Evolutionary conservation across 179 eudicot species (phyloP).

Genomic region (Dionaea muscipula): DNA sequence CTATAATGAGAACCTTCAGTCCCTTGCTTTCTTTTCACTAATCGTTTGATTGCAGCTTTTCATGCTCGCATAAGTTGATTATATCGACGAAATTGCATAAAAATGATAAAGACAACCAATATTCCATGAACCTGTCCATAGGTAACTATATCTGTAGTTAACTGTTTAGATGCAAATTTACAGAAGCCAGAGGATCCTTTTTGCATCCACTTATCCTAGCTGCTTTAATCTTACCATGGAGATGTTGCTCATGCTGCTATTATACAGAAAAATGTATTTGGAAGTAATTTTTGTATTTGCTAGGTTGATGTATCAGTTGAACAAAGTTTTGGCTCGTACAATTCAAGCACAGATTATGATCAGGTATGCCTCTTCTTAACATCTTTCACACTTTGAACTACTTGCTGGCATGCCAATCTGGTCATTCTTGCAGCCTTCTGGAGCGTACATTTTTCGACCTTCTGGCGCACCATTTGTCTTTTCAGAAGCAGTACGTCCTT

Average conservation of each 20-base stretch:
- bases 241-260: neutral
- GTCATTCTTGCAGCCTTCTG: conserved; percentile 41
- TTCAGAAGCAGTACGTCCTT: conserved; percentile 40
- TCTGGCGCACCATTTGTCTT: conserved; percentile 29
- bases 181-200: neutral
- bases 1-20: too few relatives aligned
- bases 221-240: neutral
- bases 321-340: conserved; percentile 58
- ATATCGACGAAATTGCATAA: too few relatives aligned
- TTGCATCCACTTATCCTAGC: neutral
- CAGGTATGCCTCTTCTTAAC: conserved; percentile 30
- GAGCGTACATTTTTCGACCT: conserved; percentile 80
- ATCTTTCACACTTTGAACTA: too few relatives aligned
- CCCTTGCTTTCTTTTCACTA: too few relatives aligned
- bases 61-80: too few relatives aligned
- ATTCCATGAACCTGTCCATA: neutral
- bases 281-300: conserved; percentile 8
- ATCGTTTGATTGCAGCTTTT: too few relatives aligned
- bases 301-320: conserved; percentile 57
- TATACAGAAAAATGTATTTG: neutral
- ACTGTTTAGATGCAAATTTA: too few relatives aligned
- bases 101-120: neutral
- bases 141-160: too few relatives aligned
- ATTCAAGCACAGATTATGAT: conserved; percentile 26
- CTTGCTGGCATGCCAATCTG: neutral